Evolutionary conservation across 2,329 filamentous ascomycete species (phyloP).

Genomic region (Thermochaetoides dissita): DNA sequence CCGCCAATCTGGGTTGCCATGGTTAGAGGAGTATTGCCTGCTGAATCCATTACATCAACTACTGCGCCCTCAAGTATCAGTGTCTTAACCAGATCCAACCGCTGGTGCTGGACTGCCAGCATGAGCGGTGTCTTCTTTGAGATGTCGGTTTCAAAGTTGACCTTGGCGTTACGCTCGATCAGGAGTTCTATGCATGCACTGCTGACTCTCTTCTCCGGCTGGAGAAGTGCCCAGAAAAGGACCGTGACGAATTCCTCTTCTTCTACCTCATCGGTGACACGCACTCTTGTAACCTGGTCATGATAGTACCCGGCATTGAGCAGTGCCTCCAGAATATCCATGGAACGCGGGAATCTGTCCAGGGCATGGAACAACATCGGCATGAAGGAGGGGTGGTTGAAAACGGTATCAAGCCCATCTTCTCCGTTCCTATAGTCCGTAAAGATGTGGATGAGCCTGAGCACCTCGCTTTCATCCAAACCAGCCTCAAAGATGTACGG

Average conservation of each 20-base stretch:
- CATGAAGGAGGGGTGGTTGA: constrained; percentile 26
- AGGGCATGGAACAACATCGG: constrained; percentile 40
- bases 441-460: constrained; percentile 39
- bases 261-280: constrained; percentile 30
- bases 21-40: constrained; percentile 44
- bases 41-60: constrained; percentile 41
- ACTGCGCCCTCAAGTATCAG: constrained; percentile 46
- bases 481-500: constrained; percentile 40
- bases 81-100: constrained; percentile 42
- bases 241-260: constrained; percentile 42
- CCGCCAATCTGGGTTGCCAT: constrained; percentile 44
- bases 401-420: constrained; percentile 36
- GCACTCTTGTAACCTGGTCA: constrained; percentile 34
- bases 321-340: constrained; percentile 35
- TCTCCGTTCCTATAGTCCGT: constrained; percentile 34
- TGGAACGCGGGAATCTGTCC: constrained; percentile 39
- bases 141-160: constrained; percentile 38
- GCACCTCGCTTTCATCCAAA: constrained; percentile 33
- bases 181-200: constrained; percentile 42
- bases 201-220: constrained; percentile 49
- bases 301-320: constrained; percentile 46
- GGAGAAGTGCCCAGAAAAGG: constrained; percentile 46
- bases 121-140: constrained; percentile 45
- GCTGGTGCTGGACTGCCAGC: constrained; percentile 40
- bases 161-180: constrained; percentile 39